Evolutionary conservation across 2,329 filamentous ascomycete species (phyloP), one percentile per base, ranked within the genome.

Genomic region (Colletotrichum viniferum): DNA sequence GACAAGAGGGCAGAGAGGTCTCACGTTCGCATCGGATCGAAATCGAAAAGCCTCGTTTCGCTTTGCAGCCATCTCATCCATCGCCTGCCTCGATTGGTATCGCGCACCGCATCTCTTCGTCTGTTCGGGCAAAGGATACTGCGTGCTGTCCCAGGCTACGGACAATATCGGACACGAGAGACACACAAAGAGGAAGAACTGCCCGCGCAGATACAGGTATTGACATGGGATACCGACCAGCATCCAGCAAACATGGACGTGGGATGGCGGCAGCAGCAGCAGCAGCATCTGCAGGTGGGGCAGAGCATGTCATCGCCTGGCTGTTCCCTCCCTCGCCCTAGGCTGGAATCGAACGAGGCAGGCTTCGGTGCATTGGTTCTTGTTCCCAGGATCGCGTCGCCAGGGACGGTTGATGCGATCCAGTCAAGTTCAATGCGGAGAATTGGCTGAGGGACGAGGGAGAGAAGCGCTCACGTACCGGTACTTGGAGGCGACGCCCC

Each of bases 341-440:
- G 60, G 48, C 63, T 38, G 55, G 38, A 69, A 74, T 72, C 62
- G 38, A 74, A 74, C 72, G 52, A 74, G 61, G 55, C 48, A 67
- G 68, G 72, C 68, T 72, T 74, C 69, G 36, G 71, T 74, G 60
- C 71, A 74, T 74, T 71, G 67, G 71, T 65, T 56, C 48, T 65
- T 71, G 28, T 71, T 66, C 36, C 72, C 62, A 66, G 62, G 68
- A 74, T 74, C 72, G 30, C 36, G 60, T 36, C 18, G 61, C 55
- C 55, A 69, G 60, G 72, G 55, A 65, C 56, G 55, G 63, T 73
- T 75, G 73, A 75, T 68, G 73, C 73, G 69, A 73, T 73, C 73
- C 73, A 75, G 73, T 75, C 73, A 70, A 73, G 73, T 75, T 48
- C 63, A 48, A 60, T 75, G 73, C 69, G 73, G 69, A 75, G 69